phyloP scores from a whole-genome alignment of 768 basidiomycete species.

The Kwoniella dendrophila region DNA sequence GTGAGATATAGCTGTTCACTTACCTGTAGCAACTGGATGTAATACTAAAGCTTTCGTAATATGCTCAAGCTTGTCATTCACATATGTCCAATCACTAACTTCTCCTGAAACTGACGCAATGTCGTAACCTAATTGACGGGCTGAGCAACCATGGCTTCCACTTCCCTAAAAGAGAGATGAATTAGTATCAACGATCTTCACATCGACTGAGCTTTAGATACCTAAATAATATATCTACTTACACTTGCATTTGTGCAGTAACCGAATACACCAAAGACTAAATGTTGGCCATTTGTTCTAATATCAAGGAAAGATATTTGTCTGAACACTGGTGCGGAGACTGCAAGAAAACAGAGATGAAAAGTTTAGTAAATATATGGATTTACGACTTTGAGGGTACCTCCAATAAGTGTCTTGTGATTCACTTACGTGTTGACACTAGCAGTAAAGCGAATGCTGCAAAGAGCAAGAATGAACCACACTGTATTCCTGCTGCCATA shows the following conservation, averaged over 20 bases:
- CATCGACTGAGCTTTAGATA: neutral
- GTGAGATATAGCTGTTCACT: constrained; percentile 6
- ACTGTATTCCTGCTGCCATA: constrained; percentile 35
- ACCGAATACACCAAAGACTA: constrained; percentile 44
- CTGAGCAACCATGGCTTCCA: constrained; percentile 25
- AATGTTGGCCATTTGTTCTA: constrained; percentile 1
- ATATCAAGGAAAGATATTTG: constrained; percentile 43
- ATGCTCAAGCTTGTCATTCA: constrained; percentile 27
- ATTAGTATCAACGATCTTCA: neutral
- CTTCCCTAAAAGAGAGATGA: constrained; percentile 5
- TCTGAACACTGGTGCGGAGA: constrained; percentile 40
- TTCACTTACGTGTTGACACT: constrained; percentile 40
- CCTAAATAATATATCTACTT: constrained; percentile 4
- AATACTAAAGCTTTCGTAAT: constrained; percentile 54
- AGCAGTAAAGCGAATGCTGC: constrained; percentile 38
- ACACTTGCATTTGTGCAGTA: constrained; percentile 36
- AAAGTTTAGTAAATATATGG: neutral
- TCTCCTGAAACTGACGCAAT: constrained; percentile 26
- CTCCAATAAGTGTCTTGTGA: neutral
- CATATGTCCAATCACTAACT: constrained; percentile 15
- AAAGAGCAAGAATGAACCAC: constrained; percentile 44
- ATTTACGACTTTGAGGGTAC: neutral
- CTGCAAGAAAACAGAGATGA: constrained; percentile 2
- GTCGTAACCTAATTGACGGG: constrained; percentile 30
- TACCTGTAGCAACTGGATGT: constrained; percentile 54